Base-by-base conservation (phyloP, 495 filamentous ascomycete genomes). In the Penicillium maclennaniae region DNA sequence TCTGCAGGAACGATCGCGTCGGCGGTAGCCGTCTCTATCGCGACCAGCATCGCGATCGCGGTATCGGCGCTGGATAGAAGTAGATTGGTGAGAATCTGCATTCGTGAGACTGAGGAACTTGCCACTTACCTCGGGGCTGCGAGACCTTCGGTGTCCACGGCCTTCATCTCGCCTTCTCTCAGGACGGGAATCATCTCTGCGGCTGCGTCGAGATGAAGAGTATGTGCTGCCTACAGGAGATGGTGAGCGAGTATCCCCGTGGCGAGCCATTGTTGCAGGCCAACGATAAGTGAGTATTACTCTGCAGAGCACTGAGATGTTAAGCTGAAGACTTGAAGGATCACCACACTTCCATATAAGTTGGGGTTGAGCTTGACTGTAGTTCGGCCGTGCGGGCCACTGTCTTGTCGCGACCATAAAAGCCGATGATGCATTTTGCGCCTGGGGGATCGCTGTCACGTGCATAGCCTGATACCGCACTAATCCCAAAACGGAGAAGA, bases 161-260 rank as follows among this genome's bases (percentile, higher is more conserved):
- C 70, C 73, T 69, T 86, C 85, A 68, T 88, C 87, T 55, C 86
- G 76, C 45, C 81, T 76, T 67, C 77, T 75, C 56, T 89, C 84
- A 71, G 81, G 83, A 54, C 86, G 82, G 68, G 89, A 87, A 69
- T 89, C 85, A 68, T 90, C 86, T 79, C 86, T 83, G 66, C 85
- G 87, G 61, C 66, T 74, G 60, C 83, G 81, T 76, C 82, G 85
- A 62, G 86, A 85, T 63, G 85, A 84, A 72, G 85, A 86, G 72
- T 81, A 83, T 66, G 87, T 84, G 79, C 87, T 90, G 85, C 87
- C 88, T 91, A 87, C 85, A 87, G 88, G 88, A 83, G 88, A 90
- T 88, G 88, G 88, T 91, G 88, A 91, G 87, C 87, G 88, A 83
- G 86, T 84, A 84, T 90, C 87, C 84, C 82, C 87, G 81, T 83